phyloP scores from a whole-genome alignment of 768 basidiomycete genomes.

The Termitomyces sp. region DNA sequence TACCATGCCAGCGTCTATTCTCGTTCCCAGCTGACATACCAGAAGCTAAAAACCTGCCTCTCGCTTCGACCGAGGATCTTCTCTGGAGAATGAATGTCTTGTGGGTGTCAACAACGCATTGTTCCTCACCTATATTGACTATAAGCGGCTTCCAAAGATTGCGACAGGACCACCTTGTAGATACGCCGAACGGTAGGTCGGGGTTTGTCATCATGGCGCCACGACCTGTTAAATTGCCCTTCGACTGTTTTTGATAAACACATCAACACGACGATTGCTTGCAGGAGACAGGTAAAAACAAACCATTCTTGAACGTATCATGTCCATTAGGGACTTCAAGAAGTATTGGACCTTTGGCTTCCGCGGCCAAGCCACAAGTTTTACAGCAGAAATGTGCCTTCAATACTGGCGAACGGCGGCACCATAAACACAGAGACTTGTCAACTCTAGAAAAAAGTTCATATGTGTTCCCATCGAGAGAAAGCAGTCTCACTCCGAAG shows the following conservation, averaged over 20 bases:
- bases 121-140: slow-evolving; percentile 52
- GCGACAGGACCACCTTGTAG: slow-evolving; percentile 57
- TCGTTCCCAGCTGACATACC: slow-evolving; percentile 63
- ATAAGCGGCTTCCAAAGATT: slow-evolving; percentile 46
- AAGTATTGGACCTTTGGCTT: slow-evolving; percentile 47
- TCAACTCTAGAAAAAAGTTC: slow-evolving; percentile 24
- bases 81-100: neutral
- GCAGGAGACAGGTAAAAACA: slow-evolving; percentile 13
- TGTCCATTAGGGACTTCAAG: slow-evolving; percentile 56
- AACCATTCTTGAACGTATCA: slow-evolving; percentile 62
- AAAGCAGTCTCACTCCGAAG: neutral
- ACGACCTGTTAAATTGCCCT: slow-evolving; percentile 65
- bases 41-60: slow-evolving; percentile 48
- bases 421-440: slow-evolving; percentile 53
- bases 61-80: slow-evolving; percentile 51
- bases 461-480: neutral
- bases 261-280: neutral
- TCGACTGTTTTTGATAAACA: slow-evolving; percentile 35
- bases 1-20: slow-evolving; percentile 74
- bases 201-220: slow-evolving; percentile 50
- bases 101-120: no score
- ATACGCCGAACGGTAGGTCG: slow-evolving; percentile 56
- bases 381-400: slow-evolving; percentile 61
- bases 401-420: slow-evolving; percentile 43
- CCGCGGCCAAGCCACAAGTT: slow-evolving; percentile 48